Conservation (phyloP, 768 basidiomycete genomes). For the Phaeotremella skinneri region DNA sequence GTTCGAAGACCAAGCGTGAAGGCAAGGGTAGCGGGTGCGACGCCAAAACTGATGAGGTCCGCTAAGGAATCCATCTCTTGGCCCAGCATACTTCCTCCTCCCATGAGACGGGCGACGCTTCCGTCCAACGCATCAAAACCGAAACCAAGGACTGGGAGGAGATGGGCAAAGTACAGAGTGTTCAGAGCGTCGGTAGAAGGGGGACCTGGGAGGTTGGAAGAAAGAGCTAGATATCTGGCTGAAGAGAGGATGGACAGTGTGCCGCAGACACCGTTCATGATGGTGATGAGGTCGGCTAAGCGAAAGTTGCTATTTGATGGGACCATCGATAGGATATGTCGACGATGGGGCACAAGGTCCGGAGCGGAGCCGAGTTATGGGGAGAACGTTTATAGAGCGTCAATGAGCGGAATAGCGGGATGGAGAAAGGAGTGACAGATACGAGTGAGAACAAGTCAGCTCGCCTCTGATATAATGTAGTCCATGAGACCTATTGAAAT, state of each 20-base stretch:
- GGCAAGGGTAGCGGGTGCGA: constrained; percentile 89
- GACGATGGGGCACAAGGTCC: background rate
- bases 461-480: too few relatives aligned
- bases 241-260: constrained; percentile 92
- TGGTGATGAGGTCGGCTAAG: constrained; percentile 94
- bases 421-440: background rate
- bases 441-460: background rate
- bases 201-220: constrained; percentile 83
- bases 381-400: background rate
- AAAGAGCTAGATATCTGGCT: constrained; percentile 77
- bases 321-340: background rate
- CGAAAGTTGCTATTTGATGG: constrained; percentile 76
- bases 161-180: constrained; percentile 72
- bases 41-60: constrained; percentile 96
- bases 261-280: constrained; percentile 98
- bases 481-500: too few relatives aligned
- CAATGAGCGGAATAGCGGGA: background rate
- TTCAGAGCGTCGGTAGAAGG: constrained; percentile 82
- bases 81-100: constrained; percentile 89
- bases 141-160: constrained; percentile 84
- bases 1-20: constrained; percentile 89
- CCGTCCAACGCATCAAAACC: constrained; percentile 98
- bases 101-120: constrained; percentile 96
- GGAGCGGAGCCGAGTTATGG: background rate
- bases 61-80: constrained; percentile 97